phyloP scores from a whole-genome alignment of 805 yeast species.

The Lachancea meyersii region DNA sequence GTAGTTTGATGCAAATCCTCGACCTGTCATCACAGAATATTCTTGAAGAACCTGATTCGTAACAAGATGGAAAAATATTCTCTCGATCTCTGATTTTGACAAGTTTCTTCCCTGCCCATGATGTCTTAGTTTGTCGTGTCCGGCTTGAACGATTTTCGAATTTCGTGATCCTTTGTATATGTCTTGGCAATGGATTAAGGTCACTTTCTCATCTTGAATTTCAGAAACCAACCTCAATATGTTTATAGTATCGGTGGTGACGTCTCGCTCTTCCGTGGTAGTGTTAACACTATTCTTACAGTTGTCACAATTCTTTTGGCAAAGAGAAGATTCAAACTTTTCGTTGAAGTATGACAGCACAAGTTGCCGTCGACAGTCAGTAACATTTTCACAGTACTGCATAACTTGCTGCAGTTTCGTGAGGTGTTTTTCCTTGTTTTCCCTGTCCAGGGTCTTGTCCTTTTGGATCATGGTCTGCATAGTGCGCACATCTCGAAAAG shows the following conservation, averaged over 20 bases:
- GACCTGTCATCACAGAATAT: constrained; percentile 60
- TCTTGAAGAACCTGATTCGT: constrained; percentile 63
- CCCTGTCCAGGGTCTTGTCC: constrained; percentile 60
- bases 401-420: constrained; percentile 75
- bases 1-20: constrained; percentile 80
- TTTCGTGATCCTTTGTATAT: constrained; percentile 66
- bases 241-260: constrained; percentile 55
- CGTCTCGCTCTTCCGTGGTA: constrained; percentile 51
- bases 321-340: constrained; percentile 55
- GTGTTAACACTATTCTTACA: constrained; percentile 46
- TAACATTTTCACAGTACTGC: constrained; percentile 83
- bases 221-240: constrained; percentile 54
- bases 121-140: constrained; percentile 51
- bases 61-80: constrained; percentile 74
- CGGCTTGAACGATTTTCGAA: constrained; percentile 54
- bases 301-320: constrained; percentile 78
- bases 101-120: constrained; percentile 67
- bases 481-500: constrained; percentile 70
- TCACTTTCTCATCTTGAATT: constrained; percentile 55
- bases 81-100: constrained; percentile 65
- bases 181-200: constrained; percentile 77
- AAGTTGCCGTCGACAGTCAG: constrained; percentile 86
- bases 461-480: constrained; percentile 71
- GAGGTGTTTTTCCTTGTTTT: constrained; percentile 68
- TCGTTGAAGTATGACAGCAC: constrained; percentile 91